Evolutionary conservation across 768 basidiomycete species (phyloP), one percentile per base, ranked within the genome.

Genomic region (Leccinum ochraceum): DNA sequence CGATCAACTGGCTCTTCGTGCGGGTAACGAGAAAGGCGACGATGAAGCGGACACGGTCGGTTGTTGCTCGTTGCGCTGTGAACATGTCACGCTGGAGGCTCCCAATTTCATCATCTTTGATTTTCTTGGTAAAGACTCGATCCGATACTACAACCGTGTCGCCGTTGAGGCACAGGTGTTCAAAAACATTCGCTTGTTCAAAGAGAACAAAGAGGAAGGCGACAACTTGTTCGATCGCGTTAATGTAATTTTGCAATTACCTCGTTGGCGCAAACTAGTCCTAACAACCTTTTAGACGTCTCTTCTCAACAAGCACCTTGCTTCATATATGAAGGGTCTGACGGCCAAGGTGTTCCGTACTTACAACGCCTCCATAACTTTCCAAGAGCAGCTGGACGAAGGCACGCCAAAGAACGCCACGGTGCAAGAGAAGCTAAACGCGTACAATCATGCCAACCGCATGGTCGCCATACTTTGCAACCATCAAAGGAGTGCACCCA

Each of bases 331-430:
- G 97, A 92, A 95, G 63, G 97, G 97, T 17, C 83, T 99, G 28
- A 96, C 97, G 0, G 97, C 97, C 60, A 99, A 99, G 74, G 97
- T 99, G 28, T 99, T 99, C 82, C 96, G 97, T 94, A 99, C 97
- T 55, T 99, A 92, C 79, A 99, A 99, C 70, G 97, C 97, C 24
- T 98, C 97, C 26, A 87, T 86, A 71, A 97, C 96, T 2, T 97
- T 98, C 80, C 94, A 98, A 72, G 81, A 90, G 50, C 87, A 96
- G 63, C 79, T 98, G 61, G 92, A 95, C 66, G 82, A 87, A 63
- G 84, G 85, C 56, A 89, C 83, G 8, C 86, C 85, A 3, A 79
- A 81, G 65, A 79, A 86, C 66, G 88, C 85, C 1, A 88, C 90
- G 3, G 79, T 93, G n/a, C 92, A 95, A 68, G 96, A 99, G 79